A percentile compares a stretch with the other conserved stretches of the same genome.
Evolutionary conservation across 2,329 filamentous ascomycete genomes (phyloP).

Genomic region (Cadophora sp.): DNA sequence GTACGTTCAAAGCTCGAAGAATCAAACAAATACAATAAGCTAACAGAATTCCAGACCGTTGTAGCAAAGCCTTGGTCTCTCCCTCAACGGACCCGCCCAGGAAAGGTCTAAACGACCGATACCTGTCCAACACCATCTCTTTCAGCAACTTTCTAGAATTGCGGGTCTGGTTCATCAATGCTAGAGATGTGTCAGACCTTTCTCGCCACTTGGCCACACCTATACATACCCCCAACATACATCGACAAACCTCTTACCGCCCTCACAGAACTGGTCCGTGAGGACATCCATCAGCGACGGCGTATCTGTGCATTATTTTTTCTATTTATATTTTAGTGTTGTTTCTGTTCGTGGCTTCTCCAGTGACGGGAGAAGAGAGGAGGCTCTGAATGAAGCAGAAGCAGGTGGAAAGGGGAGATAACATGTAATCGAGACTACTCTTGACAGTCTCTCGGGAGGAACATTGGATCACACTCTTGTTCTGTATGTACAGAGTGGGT

Average conservation of each 20-base stretch:
- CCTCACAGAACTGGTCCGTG: background rate
- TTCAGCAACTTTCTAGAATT: conserved; percentile 1
- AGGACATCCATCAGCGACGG: conserved; percentile 24
- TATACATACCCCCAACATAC: conserved; percentile 3
- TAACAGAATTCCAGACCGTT: conserved; percentile 37
- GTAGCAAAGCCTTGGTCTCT: conserved; percentile 43
- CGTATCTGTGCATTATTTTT: conserved; percentile 17
- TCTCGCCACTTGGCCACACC: conserved; percentile 4
- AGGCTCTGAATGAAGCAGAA: conserved; percentile 4
- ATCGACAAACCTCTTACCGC: background rate
- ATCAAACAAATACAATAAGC: conserved; percentile 1
- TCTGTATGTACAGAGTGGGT: conserved; percentile 9
- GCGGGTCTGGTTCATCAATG: conserved; percentile 10
- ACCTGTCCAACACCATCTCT: conserved; percentile 5
- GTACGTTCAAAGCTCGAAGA: conserved; percentile 59
- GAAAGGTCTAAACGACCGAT: conserved; percentile 40
- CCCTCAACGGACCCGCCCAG: conserved; percentile 34
- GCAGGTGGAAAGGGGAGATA: conserved; percentile 1
- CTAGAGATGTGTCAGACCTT: conserved; percentile 16
- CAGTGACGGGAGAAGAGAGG: conserved; percentile 1
- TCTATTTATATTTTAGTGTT: conserved; percentile 12
- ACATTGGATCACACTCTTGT: background rate
- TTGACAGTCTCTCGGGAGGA: conserved; percentile 24
- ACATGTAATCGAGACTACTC: conserved; percentile 23
- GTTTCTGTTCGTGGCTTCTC: conserved; percentile 8